Base-by-base conservation (phyloP, 345 rosid genomes). In the Hypericum androsaemum region DNA sequence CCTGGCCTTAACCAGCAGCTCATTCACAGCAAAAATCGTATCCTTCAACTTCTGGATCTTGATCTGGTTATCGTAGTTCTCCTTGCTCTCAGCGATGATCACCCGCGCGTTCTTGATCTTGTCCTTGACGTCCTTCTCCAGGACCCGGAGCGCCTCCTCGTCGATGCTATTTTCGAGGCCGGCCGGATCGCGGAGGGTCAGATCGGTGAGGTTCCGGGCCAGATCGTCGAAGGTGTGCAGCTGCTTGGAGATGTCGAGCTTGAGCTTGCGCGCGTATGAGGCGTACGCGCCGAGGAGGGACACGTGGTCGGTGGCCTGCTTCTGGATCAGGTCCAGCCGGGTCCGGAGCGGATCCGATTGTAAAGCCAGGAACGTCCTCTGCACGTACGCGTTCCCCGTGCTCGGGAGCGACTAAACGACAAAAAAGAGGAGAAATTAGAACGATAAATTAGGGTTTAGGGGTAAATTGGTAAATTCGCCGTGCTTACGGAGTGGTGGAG, bases 121-220 rank as follows among this genome's bases (percentile, higher is more conserved):
- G 41, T 89, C 95, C 53, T 89, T 89, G 37, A 89, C 95, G 72
- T 89, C 97, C 72, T 85, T 85, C 83, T 89, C 97, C 41, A 83
- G 78, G 47, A 52, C 81, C 74, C 87, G 77, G 60, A 89, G 48
- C 32, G 81, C 64, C 58, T 89, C 95, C 64, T 89, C 95, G 52
- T 89, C 97, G 37, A 85, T 59, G 0, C 71, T 70, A 28, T 68
- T 68, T 8, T 71, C 69, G 0, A 61, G 22, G 7, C 77, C 82
- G 45, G 82, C 80, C 50, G 84, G 54, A 57, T 79, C 81, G 54
- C 49, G 74, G 5, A 82, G 81, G 0, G 78, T 57, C 14, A 88
- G 64, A 57, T 83, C 90, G 0, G 85, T 64, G 66, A 89, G 79
- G 70, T 83, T 83, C 47, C 63, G 71, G 14, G 77, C 86, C 52